Evolutionary conservation across 345 rosid species (phyloP).

Genomic region (Nephelium lappaceum): DNA sequence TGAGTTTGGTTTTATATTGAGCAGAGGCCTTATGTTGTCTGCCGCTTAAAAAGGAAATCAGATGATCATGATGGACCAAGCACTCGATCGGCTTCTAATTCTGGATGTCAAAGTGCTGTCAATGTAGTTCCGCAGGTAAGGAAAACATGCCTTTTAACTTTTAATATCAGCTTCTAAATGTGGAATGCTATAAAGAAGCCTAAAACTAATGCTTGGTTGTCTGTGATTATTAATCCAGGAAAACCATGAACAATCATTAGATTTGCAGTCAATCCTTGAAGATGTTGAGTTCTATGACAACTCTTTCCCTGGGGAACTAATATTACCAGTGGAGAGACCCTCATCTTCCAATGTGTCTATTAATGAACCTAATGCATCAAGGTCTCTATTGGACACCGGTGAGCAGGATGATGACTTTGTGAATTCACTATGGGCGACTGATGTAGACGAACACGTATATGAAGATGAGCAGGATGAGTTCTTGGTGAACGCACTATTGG

Average conservation of each 20-base stretch:
- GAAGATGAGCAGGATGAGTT: too few relatives aligned
- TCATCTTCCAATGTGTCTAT: background rate
- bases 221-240: constrained; percentile 18
- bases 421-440: background rate
- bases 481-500: background rate
- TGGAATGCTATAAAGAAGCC: background rate
- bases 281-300: background rate
- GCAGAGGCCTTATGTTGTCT: constrained; percentile 24
- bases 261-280: background rate
- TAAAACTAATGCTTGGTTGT: constrained; percentile 11
- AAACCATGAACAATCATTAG: background rate
- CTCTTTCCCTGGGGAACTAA: background rate
- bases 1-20: background rate
- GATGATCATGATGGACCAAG: constrained; percentile 2
- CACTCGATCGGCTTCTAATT: background rate
- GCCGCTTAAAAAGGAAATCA: constrained; percentile 19
- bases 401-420: constrained; percentile 12
- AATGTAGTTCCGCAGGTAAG: constrained; percentile 13
- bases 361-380: background rate
- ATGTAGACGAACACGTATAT: too few relatives aligned
- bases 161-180: background rate
- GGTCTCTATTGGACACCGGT: background rate
- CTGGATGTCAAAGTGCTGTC: background rate
- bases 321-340: background rate
- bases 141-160: background rate